Percentiles rank a stretch among this genome's conserved stretches.
These are phyloP conservation scores for Saccharomycopsis sp. DNA, from an alignment of 805 yeast species.

Conservation along the genomic window DNA sequence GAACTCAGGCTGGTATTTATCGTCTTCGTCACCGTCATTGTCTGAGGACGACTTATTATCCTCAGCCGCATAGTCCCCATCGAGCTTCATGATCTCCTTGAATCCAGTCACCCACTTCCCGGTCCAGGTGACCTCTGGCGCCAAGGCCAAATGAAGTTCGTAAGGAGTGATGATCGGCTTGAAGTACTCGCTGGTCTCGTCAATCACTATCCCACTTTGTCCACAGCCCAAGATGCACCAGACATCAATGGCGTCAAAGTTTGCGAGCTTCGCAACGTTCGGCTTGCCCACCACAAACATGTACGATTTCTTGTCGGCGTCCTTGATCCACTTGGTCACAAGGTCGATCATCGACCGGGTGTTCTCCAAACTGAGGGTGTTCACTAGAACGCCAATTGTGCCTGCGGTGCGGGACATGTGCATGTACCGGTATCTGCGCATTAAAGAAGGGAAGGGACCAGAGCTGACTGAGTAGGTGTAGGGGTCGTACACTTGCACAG, in stretches of 20 bases:
- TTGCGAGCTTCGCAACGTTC: conserved; percentile 92
- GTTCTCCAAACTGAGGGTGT: conserved; percentile 74
- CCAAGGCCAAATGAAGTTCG: conserved; percentile 75
- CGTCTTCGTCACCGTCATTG: conserved; percentile 26
- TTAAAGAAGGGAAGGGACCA: conserved; percentile 72
- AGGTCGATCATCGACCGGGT: conserved; percentile 58
- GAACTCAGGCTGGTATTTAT: conserved; percentile 70
- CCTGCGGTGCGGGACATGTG: conserved; percentile 85
- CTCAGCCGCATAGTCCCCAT: conserved; percentile 28
- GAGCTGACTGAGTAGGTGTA: conserved; percentile 25
- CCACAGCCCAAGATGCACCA: conserved; percentile 97
- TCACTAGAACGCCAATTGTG: conserved; percentile 84
- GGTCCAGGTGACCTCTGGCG: conserved; percentile 74
- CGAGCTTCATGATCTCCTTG: conserved; percentile 39
- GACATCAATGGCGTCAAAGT: conserved; percentile 85
- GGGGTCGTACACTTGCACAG: conserved; percentile 45
- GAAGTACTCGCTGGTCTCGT: conserved; percentile 68
- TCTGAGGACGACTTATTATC: conserved; percentile 23
- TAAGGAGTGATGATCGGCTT: conserved; percentile 93
- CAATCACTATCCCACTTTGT: conserved; percentile 83
- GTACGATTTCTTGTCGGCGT: conserved; percentile 84
- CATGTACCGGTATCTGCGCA: conserved; percentile 79
- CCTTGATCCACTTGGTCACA: conserved; percentile 50
- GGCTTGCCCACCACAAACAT: conserved; percentile 97
- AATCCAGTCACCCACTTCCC: conserved; percentile 91